phyloP scores from a whole-genome alignment of 202 grass and related monocot species.

The Elaeis oleifera region DNA sequence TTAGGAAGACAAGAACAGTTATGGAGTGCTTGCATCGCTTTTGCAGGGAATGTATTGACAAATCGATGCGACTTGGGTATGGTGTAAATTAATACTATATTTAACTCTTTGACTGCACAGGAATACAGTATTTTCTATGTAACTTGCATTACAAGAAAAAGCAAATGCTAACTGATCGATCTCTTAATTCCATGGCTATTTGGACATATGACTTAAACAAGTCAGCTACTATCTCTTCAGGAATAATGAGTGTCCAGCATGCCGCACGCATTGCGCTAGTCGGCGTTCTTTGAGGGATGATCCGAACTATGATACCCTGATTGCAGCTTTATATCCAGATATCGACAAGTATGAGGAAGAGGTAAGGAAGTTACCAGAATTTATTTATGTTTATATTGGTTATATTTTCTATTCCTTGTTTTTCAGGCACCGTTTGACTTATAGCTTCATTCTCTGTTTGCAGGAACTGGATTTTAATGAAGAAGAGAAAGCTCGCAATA shows the following conservation, averaged over 20 bases:
- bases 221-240: constrained; percentile 16
- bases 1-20: constrained; percentile 95
- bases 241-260: constrained; percentile 98
- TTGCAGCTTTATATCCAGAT: constrained; percentile 85
- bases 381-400: background rate
- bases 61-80: constrained; percentile 99
- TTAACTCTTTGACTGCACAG: background rate
- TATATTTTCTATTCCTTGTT: too few relatives aligned
- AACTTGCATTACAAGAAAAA: too few relatives aligned
- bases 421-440: too few relatives aligned
- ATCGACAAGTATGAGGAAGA: constrained; percentile 99
- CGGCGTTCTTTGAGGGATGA: constrained; percentile 97
- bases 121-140: too few relatives aligned
- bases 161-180: too few relatives aligned
- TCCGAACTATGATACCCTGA: constrained; percentile 96
- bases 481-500: constrained; percentile 85
- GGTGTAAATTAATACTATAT: constrained; percentile 6
- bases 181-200: too few relatives aligned
- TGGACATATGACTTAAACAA: too few relatives aligned
- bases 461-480: constrained; percentile 91
- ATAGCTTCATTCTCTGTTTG: constrained; percentile 12
- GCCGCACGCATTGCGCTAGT: constrained; percentile 97
- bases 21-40: constrained; percentile 99
- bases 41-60: constrained; percentile 97
- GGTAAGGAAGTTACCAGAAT: constrained; percentile 41